Evolutionary conservation across 2,329 filamentous ascomycete genomes (phyloP).

Genomic region (Seiridium cupressi): DNA sequence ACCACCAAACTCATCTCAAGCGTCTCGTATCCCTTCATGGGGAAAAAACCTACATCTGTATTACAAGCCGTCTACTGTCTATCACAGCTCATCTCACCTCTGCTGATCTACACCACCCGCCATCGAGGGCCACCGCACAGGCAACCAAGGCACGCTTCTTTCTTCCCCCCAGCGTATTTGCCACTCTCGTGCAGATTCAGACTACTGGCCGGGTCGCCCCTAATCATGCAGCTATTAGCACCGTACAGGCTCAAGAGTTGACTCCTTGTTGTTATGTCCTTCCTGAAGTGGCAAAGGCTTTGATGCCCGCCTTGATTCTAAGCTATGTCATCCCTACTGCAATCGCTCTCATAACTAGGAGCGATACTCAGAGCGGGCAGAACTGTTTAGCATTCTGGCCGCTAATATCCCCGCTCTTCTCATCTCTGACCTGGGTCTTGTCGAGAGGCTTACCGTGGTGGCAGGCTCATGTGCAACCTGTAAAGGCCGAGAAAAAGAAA

Average conservation of each 20-base stretch:
- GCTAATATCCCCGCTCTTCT: slow-evolving; percentile 7
- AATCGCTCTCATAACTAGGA: slow-evolving; percentile 8
- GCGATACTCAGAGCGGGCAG: slow-evolving; percentile 2
- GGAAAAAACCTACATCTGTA: background rate
- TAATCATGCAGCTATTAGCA: slow-evolving; percentile 11
- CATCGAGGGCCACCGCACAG: slow-evolving; percentile 20
- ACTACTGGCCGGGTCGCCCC: slow-evolving; percentile 14
- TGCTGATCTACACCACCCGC: slow-evolving; percentile 14
- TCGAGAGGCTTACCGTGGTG: background rate
- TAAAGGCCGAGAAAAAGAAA: background rate
- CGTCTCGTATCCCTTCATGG: background rate
- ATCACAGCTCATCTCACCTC: slow-evolving; percentile 17
- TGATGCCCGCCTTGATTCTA: slow-evolving; percentile 14
- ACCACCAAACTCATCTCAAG: background rate
- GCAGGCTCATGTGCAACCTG: background rate
- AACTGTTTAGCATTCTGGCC: slow-evolving; percentile 6
- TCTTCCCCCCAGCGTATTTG: slow-evolving; percentile 14
- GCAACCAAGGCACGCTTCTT: slow-evolving; percentile 13
- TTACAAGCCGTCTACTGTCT: slow-evolving; percentile 12
- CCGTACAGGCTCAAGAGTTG: slow-evolving; percentile 1
- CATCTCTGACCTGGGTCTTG: background rate
- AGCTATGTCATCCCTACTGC: slow-evolving; percentile 15
- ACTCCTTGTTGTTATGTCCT: slow-evolving; percentile 13
- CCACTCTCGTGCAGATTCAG: slow-evolving; percentile 7
- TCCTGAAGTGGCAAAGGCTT: slow-evolving; percentile 11